A percentile compares a stretch with the other conserved stretches of the same genome.
phyloP scores from a whole-genome alignment of 2,329 filamentous ascomycete species.

The Fusarium denticulatum region DNA sequence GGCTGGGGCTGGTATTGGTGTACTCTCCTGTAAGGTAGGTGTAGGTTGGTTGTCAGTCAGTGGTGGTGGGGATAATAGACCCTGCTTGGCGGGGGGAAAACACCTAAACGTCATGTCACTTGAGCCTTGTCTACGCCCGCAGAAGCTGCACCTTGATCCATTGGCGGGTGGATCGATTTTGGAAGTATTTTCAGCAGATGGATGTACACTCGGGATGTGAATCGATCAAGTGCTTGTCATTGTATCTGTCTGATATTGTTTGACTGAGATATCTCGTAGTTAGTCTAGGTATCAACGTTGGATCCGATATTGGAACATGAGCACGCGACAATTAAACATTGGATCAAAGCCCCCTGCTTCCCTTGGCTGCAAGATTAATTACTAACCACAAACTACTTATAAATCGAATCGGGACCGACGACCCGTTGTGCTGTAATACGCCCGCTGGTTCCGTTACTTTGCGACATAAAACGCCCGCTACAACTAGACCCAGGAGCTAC shows the following conservation, averaged over 20 bases:
- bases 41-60: neutral
- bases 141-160: constrained; percentile 38
- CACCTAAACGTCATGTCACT: constrained; percentile 29
- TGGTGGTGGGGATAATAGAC: constrained; percentile 18
- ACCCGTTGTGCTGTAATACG: constrained; percentile 18
- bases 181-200: neutral
- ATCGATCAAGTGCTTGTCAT: neutral
- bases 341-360: neutral
- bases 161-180: constrained; percentile 27
- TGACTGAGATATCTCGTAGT: neutral
- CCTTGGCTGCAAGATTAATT: constrained; percentile 11
- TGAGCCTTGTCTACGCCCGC: constrained; percentile 35
- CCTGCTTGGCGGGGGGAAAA: constrained; percentile 19
- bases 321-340: constrained; percentile 34
- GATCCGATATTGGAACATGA: constrained; percentile 19
- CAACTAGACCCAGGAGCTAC: neutral
- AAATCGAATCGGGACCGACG: constrained; percentile 23
- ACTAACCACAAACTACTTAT: neutral
- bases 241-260: neutral
- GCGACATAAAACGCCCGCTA: constrained; percentile 33
- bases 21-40: neutral
- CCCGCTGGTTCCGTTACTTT: constrained; percentile 28
- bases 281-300: neutral
- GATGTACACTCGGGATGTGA: neutral
- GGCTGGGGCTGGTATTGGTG: neutral